Conservation (phyloP, 192 early-diverging fungal genomes). For the Backusella circina region DNA sequence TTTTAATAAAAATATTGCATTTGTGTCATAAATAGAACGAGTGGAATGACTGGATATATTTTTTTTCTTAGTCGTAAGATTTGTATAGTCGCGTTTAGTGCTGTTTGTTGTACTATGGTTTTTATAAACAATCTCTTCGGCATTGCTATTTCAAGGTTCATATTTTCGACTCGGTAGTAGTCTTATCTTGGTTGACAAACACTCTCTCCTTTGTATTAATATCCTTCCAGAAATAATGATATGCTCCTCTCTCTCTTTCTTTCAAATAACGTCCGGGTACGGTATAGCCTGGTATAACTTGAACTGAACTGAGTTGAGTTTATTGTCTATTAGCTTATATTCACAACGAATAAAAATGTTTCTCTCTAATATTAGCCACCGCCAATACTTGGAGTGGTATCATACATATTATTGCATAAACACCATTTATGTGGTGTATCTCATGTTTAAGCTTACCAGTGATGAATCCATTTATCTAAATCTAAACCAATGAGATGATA, state of each 20-base stretch:
- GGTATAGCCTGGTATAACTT: background rate
- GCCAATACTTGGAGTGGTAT: too few relatives aligned
- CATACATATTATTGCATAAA: background rate
- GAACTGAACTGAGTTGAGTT: background rate
- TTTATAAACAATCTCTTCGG: background rate
- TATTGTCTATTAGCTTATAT: background rate
- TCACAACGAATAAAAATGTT: background rate
- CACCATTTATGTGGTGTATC: background rate
- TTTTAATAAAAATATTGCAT: background rate
- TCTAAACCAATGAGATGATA: background rate
- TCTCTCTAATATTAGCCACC: background rate
- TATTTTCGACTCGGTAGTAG: background rate
- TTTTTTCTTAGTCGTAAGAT: background rate
- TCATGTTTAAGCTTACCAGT: background rate
- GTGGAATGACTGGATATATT: background rate
- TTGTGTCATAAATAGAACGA: background rate
- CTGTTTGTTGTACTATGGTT: background rate
- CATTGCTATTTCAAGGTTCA: background rate
- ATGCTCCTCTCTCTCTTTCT: background rate
- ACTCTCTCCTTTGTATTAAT: background rate
- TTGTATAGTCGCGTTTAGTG: background rate
- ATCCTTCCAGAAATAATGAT: background rate
- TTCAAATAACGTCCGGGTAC: background rate
- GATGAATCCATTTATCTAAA: background rate
- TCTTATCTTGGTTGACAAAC: background rate